A percentile compares a stretch with the other conserved stretches of the same genome.
Conservation (phyloP, 495 filamentous ascomycete genomes). For the Gamarada debralockiae region DNA sequence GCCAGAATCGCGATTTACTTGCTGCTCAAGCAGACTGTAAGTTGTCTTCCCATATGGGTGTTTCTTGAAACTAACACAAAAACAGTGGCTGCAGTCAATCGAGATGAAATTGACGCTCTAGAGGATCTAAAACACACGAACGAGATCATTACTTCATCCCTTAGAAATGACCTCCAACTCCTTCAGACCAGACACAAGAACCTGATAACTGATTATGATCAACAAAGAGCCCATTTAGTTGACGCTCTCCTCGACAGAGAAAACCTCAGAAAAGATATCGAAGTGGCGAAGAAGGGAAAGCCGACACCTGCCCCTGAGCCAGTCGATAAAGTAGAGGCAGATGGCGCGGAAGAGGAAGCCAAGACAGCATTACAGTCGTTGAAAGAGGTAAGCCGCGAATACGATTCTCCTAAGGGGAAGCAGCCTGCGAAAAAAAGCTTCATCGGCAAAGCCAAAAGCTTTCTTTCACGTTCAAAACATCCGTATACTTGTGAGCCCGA, state of each 20-base stretch:
- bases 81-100: constrained; percentile 42
- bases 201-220: constrained; percentile 40
- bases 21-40: constrained; percentile 31
- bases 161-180: constrained; percentile 45
- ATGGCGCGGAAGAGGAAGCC: neutral
- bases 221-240: constrained; percentile 47
- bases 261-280: constrained; percentile 45
- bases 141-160: constrained; percentile 45
- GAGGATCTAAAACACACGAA: constrained; percentile 50
- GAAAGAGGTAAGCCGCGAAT: constrained; percentile 20
- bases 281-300: neutral
- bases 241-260: constrained; percentile 49
- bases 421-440: neutral
- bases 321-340: constrained; percentile 1
- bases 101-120: constrained; percentile 42
- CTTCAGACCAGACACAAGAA: constrained; percentile 39
- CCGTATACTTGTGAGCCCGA: neutral
- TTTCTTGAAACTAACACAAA: constrained; percentile 19
- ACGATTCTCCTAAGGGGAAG: neutral
- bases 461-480: neutral
- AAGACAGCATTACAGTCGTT: constrained; percentile 1
- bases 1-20: constrained; percentile 43
- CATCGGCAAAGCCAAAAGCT: too few species aligned
- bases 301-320: neutral
- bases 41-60: constrained; percentile 1